Conservation (phyloP, 176 grass and related monocot genomes). For the Juncus effusus region DNA sequence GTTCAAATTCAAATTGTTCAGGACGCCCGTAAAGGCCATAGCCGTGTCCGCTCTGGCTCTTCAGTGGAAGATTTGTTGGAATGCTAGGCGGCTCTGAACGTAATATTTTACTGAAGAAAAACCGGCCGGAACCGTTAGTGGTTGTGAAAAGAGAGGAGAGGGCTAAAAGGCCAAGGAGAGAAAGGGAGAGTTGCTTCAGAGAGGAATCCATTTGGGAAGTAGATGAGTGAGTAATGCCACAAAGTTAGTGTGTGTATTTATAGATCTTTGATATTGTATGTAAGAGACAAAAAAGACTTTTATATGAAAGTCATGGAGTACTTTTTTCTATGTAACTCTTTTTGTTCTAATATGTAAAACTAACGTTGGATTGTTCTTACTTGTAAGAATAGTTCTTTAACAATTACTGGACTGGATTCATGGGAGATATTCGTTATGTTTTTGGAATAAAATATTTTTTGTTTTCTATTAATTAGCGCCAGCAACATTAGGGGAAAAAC, state of each 20-base stretch:
- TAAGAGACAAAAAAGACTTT: neutral
- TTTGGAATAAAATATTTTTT: no score
- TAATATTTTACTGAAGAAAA: slow-evolving; percentile 33
- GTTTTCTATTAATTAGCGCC: no score
- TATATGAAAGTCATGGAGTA: neutral
- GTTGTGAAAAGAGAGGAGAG: slow-evolving; percentile 3
- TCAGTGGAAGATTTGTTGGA: slow-evolving; percentile 4
- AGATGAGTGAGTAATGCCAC: neutral
- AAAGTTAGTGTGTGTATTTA: no score
- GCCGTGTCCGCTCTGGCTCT: slow-evolving; percentile 17
- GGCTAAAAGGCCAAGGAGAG: slow-evolving; percentile 18
- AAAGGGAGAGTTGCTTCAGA: neutral
- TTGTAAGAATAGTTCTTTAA: no score
- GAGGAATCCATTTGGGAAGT: slow-evolving; percentile 20
- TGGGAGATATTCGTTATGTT: no score
- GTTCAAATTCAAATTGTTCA: slow-evolving; percentile 16
- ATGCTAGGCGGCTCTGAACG: neutral
- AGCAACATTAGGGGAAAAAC: no score
- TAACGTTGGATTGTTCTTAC: no score
- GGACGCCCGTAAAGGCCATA: slow-evolving; percentile 37
- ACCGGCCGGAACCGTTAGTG: slow-evolving; percentile 1
- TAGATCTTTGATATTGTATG: neutral
- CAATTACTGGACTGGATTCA: no score
- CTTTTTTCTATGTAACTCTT: neutral
- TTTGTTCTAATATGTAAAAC: no score